These are phyloP conservation scores for Boechera divaricarpa DNA, from an alignment of 345 rosid species.

Conservation along the genomic window DNA sequence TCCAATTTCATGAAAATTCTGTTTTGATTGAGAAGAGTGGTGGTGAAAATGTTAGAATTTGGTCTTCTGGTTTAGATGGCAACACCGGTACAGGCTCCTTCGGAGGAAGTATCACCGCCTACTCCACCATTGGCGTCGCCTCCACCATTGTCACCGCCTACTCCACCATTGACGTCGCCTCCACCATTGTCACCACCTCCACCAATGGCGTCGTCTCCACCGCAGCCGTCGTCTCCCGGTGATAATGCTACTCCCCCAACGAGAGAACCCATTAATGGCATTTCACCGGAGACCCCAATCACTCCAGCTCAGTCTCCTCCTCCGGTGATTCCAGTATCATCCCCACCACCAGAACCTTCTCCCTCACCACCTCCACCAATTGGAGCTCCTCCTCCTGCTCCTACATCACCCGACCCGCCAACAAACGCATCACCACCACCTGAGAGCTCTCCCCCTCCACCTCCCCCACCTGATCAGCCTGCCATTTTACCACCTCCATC, in stretches of 20 bases:
- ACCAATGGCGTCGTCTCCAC: conserved; percentile 15
- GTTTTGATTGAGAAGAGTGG: not conserved
- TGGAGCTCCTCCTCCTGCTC: conserved; percentile 44
- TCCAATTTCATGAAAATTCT: not conserved
- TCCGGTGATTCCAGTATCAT: conserved; percentile 38
- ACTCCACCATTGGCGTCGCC: conserved; percentile 23
- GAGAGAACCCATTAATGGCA: conserved; percentile 34
- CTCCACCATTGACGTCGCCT: conserved; percentile 27
- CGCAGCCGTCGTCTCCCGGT: conserved; percentile 25
- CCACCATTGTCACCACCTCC: conserved; percentile 39
- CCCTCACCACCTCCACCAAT: conserved; percentile 41
- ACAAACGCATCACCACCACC: conserved; percentile 35
- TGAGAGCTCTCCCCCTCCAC: conserved; percentile 39
- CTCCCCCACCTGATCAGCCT: conserved; percentile 39
- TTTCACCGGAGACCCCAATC: conserved; percentile 10
- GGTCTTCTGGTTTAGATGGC: conserved; percentile 57
- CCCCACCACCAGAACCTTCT: conserved; percentile 45
- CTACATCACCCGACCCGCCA: conserved; percentile 30
- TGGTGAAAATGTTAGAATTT: conserved; percentile 17
- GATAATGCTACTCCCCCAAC: conserved; percentile 41
- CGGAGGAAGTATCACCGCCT: conserved; percentile 53
- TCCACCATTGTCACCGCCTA: conserved; percentile 29
- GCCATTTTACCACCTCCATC: conserved; percentile 22
- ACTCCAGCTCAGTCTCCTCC: conserved; percentile 45
- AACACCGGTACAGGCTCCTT: conserved; percentile 58